Evolutionary conservation across 2,329 filamentous ascomycete genomes (phyloP), one percentile per base, ranked within the genome.

Genomic region (Torrubiellomyces zombiae): DNA sequence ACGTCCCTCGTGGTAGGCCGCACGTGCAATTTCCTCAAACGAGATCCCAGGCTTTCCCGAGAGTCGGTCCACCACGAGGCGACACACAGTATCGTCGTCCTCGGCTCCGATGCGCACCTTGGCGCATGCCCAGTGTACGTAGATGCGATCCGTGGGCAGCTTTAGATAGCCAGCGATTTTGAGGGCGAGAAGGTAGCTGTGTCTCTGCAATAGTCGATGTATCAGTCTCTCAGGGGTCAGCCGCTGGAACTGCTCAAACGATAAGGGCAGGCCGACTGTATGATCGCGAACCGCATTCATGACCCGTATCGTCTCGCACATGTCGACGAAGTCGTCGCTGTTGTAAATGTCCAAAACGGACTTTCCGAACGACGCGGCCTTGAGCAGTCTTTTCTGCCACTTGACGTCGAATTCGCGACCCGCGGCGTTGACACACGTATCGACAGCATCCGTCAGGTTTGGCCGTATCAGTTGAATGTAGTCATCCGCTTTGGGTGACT

Each of bases 251-350:
- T 98, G 86, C 34, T 94, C 85, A 43, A 89, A 92, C 4, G 85
- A 92, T 4, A 98, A 50, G 0, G 86, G 83, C 13, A 98, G 58
- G 3, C 89, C 89, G 26, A 95, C 67, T 40, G 91, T 79, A 45
- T 89, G 95, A 48, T 79, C 91, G 25, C 89, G 74, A 9, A 86
- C 78, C 6, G 86, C 86, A 40, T 94, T 95, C 23, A 98, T 61
- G 0, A 98, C 85, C 10, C 89, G 75, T 10, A 98, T 56, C 1
- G 76, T 89, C 49, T 98, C 86, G 38, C 83, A 93, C 75, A 94
- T 95, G 34, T 95, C 86, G 27, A 98, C 89, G 51, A 95, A 98
- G 36, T 98, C 86, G 43, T 98, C 89, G 43, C 85, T 94, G 50
- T 89, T 94, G 53, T 95, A 98, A 9, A 95, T 73, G 40, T 95